phyloP scores from a whole-genome alignment of 1,139 yeast genomes.

The Pneumocystis oryctolagi region DNA sequence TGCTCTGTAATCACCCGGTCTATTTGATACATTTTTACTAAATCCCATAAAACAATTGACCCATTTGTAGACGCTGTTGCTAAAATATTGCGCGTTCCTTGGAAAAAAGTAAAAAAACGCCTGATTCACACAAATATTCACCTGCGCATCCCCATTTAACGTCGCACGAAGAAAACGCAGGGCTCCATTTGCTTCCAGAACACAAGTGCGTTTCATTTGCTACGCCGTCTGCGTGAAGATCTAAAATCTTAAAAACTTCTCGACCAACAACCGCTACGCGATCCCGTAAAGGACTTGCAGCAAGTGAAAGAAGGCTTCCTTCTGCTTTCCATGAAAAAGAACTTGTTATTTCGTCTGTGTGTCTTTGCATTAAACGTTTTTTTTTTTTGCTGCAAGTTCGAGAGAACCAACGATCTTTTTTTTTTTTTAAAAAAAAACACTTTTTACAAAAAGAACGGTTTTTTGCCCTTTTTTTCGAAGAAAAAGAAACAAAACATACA shows the following conservation, averaged over 20 bases:
- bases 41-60: constrained; percentile 14
- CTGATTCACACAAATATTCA: neutral
- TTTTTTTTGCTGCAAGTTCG: too few relatives aligned
- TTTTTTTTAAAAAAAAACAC: too few relatives aligned
- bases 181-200: constrained; percentile 12
- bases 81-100: constrained; percentile 15
- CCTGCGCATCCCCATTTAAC: constrained; percentile 25
- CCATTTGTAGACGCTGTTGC: constrained; percentile 16
- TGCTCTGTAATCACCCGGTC: constrained; percentile 39
- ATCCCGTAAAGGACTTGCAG: neutral
- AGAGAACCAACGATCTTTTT: too few relatives aligned
- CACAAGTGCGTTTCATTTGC: constrained; percentile 14
- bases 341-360: too few relatives aligned
- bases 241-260: constrained; percentile 21
- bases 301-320: neutral
- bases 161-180: constrained; percentile 17
- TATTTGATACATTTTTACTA: constrained; percentile 7
- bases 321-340: neutral
- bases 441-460: too few relatives aligned
- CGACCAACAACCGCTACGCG: constrained; percentile 2
- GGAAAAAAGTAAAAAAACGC: constrained; percentile 4
- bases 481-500: too few relatives aligned
- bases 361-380: too few relatives aligned
- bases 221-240: constrained; percentile 15
- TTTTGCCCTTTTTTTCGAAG: too few relatives aligned